Conservation (phyloP, 176 grass and related monocot genomes). For the Carex cristatella region DNA sequence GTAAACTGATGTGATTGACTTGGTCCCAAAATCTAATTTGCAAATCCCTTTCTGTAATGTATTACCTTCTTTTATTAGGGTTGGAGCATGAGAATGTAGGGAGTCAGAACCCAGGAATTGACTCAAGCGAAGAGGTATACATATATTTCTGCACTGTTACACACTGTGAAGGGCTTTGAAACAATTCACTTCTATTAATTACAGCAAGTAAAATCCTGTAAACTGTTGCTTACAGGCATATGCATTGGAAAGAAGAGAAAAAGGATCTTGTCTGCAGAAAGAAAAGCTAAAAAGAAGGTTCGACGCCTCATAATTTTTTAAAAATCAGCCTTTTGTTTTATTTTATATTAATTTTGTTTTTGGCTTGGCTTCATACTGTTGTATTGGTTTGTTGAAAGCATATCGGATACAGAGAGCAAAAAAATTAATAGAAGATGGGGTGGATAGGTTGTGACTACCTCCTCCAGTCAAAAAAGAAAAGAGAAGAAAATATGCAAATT, state of each 20-base stretch:
- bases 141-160: not conserved
- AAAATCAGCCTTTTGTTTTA: not conserved
- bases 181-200: not conserved
- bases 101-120: not conserved
- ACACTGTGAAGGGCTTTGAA: not conserved
- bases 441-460: slow-evolving; percentile 59
- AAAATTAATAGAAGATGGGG: slow-evolving; percentile 63
- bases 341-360: slow-evolving; percentile 15
- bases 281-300: slow-evolving; percentile 80
- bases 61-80: not conserved
- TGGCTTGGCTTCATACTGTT: slow-evolving; percentile 27
- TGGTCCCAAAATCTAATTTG: not conserved
- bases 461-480: slow-evolving; percentile 56
- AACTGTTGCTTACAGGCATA: slow-evolving; percentile 38
- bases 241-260: slow-evolving; percentile 55
- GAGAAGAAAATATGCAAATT: slow-evolving; percentile 54
- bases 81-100: not conserved
- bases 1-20: not conserved
- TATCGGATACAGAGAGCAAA: slow-evolving; percentile 69
- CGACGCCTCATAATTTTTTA: slow-evolving; percentile 7
- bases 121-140: not conserved
- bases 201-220: not conserved
- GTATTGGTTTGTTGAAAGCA: slow-evolving; percentile 53
- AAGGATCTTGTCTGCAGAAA: slow-evolving; percentile 35
- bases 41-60: not conserved